Conservation (phyloP, 2,329 filamentous ascomycete genomes). For the Trichoderma cornu-damae region DNA sequence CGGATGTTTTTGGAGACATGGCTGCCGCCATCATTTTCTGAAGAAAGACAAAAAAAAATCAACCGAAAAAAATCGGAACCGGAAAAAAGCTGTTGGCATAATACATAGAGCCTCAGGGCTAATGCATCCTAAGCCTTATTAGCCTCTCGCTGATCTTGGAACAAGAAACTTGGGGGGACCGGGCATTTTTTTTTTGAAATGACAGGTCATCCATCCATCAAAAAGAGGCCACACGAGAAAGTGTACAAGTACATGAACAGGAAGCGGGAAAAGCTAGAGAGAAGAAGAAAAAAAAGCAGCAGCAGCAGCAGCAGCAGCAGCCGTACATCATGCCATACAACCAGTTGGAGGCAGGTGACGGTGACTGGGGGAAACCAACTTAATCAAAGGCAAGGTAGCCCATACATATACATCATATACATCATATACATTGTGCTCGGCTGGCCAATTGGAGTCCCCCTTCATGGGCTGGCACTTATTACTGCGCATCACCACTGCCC, state of each 20-base stretch:
- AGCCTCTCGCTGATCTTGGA: background rate
- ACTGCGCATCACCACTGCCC: too few species aligned
- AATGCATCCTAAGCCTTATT: background rate
- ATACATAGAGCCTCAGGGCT: background rate
- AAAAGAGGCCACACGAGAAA: background rate
- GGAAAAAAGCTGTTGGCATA: background rate
- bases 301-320: background rate
- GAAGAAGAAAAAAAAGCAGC: background rate
- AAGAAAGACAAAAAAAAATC: background rate
- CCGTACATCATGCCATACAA: background rate
- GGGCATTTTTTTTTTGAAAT: too few species aligned
- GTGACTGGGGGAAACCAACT: too few species aligned
- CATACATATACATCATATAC: too few species aligned
- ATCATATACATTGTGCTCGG: too few species aligned
- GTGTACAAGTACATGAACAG: background rate
- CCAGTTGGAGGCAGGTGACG: background rate
- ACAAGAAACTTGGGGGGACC: background rate
- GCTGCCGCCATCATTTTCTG: background rate
- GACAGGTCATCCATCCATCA: background rate
- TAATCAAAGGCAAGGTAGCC: too few species aligned
- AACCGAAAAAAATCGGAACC: too few species aligned
- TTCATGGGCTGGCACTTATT: too few species aligned
- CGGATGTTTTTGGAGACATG: background rate
- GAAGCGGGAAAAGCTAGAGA: too few species aligned
- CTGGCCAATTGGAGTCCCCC: background rate